Evolutionary conservation across 192 early-diverging fungal genomes (phyloP), one percentile per base, ranked within the genome.

Genomic region (Radiomyces spectabilis): DNA sequence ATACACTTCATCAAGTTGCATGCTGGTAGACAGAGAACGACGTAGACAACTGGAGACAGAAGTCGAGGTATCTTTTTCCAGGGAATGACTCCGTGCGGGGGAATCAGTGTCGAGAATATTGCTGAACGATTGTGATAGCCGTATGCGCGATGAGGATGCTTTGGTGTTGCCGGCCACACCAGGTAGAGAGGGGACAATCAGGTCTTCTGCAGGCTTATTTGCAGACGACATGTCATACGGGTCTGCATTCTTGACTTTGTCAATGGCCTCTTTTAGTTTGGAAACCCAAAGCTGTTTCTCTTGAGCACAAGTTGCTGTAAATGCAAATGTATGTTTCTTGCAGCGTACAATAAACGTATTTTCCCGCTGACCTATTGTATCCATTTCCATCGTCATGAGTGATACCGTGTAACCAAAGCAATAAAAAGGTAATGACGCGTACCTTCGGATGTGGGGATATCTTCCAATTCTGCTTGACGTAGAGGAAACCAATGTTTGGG

Each of bases 401-500:
- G n/a, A n/a, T n/a, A n/a, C n/a, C n/a, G n/a, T n/a, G n/a, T n/a
- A n/a, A n/a, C n/a, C n/a, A 38, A 1, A 41, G 29, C 16, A 55
- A 44, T 16, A 39, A 41, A 48, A 27, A 22, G 27, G 29, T 29
- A n/a, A 27, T 22, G 46, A 29, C n/a, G 24, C 9, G 7, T 44
- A 26, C 9, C 18, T 44, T 44, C 18, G 5, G 33, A 35, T 35
- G 13, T 8, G 33, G 16, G 53, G 8, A 72, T 61, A 51, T 86
- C 83, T 15, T 77, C 72, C 5, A 83, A 53, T 15, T 70, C 74
- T 63, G 79, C 78, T 3, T 74, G 70, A 15, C 82, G 70, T 32
- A 86, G 63, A 0, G 85, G 83, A 24, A 86, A 77, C 85, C 85
- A 86, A 53, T 77, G 78, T 38, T 81, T 74, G 1, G 83, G 77